phyloP scores from a whole-genome alignment of 2,329 filamentous ascomycete genomes.

The Apiospora hydei region DNA sequence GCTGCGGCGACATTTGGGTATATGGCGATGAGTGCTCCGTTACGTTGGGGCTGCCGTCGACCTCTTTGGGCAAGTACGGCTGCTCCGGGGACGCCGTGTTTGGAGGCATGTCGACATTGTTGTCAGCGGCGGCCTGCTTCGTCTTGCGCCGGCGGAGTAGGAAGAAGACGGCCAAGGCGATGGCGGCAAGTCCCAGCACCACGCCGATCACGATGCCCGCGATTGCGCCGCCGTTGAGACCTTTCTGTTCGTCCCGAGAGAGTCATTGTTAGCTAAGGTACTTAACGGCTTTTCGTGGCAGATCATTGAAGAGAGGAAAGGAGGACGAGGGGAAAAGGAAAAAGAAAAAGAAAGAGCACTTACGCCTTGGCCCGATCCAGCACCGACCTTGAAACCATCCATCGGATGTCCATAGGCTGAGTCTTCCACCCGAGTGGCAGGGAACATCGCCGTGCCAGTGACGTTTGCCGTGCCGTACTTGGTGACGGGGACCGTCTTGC shows the following conservation, averaged over 20 bases:
- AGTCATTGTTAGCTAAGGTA: neutral
- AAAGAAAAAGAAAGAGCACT: neutral
- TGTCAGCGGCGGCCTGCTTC: neutral
- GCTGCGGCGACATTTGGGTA: neutral
- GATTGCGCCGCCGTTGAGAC: constrained; percentile 30
- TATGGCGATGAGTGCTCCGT: neutral
- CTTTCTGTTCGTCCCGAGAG: neutral
- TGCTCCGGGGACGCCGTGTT: neutral
- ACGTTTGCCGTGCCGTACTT: constrained; percentile 27
- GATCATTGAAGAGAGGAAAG: neutral
- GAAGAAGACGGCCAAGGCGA: constrained; percentile 25
- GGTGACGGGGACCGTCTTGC: constrained; percentile 28
- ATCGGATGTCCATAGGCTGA: constrained; percentile 34
- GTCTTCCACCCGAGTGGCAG: constrained; percentile 27
- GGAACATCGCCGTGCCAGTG: constrained; percentile 25
- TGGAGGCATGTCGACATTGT: no score
- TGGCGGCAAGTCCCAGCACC: constrained; percentile 25
- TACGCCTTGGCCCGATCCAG: neutral
- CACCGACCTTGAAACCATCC: constrained; percentile 31
- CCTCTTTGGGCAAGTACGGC: neutral
- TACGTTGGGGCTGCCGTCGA: neutral
- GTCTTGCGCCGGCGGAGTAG: constrained; percentile 28
- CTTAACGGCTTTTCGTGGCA: neutral
- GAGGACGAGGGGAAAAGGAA: neutral
- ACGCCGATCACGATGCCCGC: constrained; percentile 33